phyloP scores from a whole-genome alignment of 1,284 basidiomycete species.

The Cutaneotrichosporon sp. region DNA sequence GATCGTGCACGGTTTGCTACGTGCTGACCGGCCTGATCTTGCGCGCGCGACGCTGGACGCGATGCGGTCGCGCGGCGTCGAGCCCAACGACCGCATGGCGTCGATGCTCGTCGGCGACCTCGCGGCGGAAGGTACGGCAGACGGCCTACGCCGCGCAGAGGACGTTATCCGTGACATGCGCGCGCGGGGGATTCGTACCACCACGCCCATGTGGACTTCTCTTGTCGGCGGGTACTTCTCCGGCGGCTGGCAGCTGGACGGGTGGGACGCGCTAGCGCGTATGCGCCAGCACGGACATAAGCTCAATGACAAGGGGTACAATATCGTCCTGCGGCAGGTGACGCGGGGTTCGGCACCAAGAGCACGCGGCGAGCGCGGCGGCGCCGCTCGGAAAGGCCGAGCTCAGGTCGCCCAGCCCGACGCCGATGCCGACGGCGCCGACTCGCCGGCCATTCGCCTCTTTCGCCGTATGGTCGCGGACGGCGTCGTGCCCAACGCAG shows the following conservation, averaged over 20 bases:
- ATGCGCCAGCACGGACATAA: conserved; percentile 58
- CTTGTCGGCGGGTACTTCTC: conserved; percentile 44
- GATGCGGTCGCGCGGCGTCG: conserved; percentile 67
- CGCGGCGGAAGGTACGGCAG: conserved; percentile 55
- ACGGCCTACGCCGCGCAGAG: conserved; percentile 60
- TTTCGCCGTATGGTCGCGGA: conserved; percentile 61
- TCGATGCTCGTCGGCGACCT: conserved; percentile 68
- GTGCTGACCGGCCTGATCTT: conserved; percentile 62
- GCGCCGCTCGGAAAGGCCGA: too few relatives aligned
- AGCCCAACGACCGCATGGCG: conserved; percentile 66
- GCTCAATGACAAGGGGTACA: conserved; percentile 62
- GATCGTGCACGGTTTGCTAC: conserved; percentile 66
- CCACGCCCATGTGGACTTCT: conserved; percentile 48
- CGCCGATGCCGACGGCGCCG: background rate
- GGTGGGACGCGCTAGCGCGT: conserved; percentile 53
- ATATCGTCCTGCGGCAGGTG: conserved; percentile 59
- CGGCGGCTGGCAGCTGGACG: conserved; percentile 41
- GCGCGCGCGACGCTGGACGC: conserved; percentile 58
- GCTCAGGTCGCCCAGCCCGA: too few relatives aligned
- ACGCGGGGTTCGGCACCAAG: background rate
- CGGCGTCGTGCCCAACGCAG: conserved; percentile 54
- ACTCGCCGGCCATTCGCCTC: conserved; percentile 53
- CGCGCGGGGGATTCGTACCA: conserved; percentile 43
- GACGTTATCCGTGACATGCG: conserved; percentile 67
- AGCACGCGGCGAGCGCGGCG: too few relatives aligned